Evolutionary conservation across 176 grass and related monocot genomes (phyloP).

Genomic region (Bonia amplexicaulis): DNA sequence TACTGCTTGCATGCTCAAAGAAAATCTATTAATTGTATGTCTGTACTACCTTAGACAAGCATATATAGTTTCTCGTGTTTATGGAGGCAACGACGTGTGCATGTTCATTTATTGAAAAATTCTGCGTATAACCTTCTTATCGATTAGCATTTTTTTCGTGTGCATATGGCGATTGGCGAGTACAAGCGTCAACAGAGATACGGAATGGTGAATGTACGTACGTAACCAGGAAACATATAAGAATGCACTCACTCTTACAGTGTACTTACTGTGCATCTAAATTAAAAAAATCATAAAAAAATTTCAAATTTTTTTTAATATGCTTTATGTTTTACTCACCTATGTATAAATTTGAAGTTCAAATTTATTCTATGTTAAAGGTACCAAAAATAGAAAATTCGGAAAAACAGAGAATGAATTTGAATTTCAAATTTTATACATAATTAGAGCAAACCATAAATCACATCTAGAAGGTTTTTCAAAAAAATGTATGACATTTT

Average conservation of each 20-base stretch:
- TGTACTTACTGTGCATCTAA: too few relatives aligned
- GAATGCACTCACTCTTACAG: accelerated
- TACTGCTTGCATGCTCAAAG: background rate
- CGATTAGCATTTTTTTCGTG: background rate
- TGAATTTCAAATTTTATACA: too few relatives aligned
- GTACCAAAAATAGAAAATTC: too few relatives aligned
- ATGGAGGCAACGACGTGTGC: background rate
- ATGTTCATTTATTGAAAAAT: background rate
- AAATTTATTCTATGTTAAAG: too few relatives aligned
- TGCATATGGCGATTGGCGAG: background rate
- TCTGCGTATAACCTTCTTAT: background rate
- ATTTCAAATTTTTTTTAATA: accelerated
- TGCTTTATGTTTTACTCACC: too few relatives aligned
- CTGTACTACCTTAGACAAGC: background rate
- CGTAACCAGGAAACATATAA: background rate
- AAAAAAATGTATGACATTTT: too few relatives aligned
- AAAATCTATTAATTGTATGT: background rate
- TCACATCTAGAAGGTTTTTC: too few relatives aligned
- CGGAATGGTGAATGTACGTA: background rate
- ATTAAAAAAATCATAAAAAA: too few relatives aligned
- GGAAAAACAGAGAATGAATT: too few relatives aligned
- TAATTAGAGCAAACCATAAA: too few relatives aligned
- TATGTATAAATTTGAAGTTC: too few relatives aligned
- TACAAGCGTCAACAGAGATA: background rate
- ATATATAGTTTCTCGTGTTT: too few relatives aligned